These are phyloP conservation scores for Geranomyces variabilis DNA, from an alignment of 192 early-diverging fungal genomes.

Conservation along the genomic window DNA sequence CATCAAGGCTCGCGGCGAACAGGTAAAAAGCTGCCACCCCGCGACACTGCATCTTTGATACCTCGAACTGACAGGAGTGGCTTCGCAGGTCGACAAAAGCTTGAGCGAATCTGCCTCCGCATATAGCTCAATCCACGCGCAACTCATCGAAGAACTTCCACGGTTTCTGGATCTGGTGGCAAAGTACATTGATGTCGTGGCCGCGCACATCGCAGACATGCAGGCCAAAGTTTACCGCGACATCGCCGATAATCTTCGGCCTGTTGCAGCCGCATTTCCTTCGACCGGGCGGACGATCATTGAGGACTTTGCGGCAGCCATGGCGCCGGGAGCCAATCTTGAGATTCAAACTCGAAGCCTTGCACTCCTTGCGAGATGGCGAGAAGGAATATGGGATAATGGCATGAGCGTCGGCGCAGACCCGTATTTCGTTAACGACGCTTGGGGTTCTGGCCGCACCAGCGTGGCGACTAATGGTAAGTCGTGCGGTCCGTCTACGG, in stretches of 20 bases:
- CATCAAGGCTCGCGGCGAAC: conserved; percentile 63
- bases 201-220: conserved; percentile 56
- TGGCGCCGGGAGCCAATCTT: conserved; percentile 9
- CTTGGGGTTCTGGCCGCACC: not conserved
- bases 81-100: conserved; percentile 62
- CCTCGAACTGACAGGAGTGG: not conserved
- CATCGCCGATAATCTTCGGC: conserved; percentile 43
- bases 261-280: conserved; percentile 6
- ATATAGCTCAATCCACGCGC: conserved; percentile 69
- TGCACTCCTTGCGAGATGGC: conserved; percentile 15
- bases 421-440: not conserved
- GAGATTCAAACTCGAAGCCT: conserved; percentile 13
- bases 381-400: conserved; percentile 13
- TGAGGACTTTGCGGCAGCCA: conserved; percentile 25
- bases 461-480: not conserved
- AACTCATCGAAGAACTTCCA: conserved; percentile 76
- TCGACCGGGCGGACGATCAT: conserved; percentile 6
- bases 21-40: conserved; percentile 33
- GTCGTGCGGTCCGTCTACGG: not conserved
- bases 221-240: conserved; percentile 58
- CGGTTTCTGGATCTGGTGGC: conserved; percentile 58
- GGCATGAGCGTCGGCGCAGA: not conserved
- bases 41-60: not conserved
- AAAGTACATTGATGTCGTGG: conserved; percentile 65
- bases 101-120: conserved; percentile 67